Percentiles rank a stretch among this genome's conserved stretches.
phyloP scores from a whole-genome alignment of 106 monocot genomes.

The Alisma plantagoaquatica region DNA sequence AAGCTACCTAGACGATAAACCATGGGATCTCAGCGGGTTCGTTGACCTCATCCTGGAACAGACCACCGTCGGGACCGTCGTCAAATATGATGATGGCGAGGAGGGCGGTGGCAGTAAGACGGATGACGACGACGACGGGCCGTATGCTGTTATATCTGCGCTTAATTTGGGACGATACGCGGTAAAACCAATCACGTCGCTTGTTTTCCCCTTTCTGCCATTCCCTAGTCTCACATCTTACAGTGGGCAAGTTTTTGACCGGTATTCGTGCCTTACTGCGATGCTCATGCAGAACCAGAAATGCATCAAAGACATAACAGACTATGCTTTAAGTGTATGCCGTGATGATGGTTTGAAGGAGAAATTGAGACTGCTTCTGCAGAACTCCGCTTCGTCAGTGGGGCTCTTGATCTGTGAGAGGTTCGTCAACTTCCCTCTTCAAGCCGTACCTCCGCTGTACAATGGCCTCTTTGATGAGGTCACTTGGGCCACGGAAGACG shows the following conservation, averaged over 20 bases:
- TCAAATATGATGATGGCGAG: constrained; percentile 42
- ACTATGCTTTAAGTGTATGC: constrained; percentile 42
- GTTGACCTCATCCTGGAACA: constrained; percentile 85
- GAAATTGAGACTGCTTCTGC: constrained; percentile 29
- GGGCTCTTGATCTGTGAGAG: constrained; percentile 57
- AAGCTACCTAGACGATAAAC: constrained; percentile 45
- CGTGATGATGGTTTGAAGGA: constrained; percentile 30
- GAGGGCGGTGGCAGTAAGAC: background rate
- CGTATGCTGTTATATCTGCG: constrained; percentile 57
- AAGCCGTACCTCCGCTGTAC: constrained; percentile 59
- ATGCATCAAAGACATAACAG: constrained; percentile 52
- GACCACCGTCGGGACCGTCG: constrained; percentile 85
- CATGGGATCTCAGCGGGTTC: constrained; percentile 81
- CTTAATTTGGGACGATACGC: constrained; percentile 76
- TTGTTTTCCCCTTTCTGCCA: background rate
- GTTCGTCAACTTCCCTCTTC: constrained; percentile 68
- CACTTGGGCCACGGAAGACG: constrained; percentile 95
- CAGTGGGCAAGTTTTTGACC: background rate
- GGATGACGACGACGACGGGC: constrained; percentile 35
- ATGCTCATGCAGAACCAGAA: constrained; percentile 23
- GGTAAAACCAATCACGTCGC: constrained; percentile 35
- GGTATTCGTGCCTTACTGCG: background rate
- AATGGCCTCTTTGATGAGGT: constrained; percentile 68
- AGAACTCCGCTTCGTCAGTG: constrained; percentile 31
- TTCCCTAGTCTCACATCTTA: background rate